A percentile compares a stretch with the other conserved stretches of the same genome.
Evolutionary conservation across 345 rosid genomes (phyloP).

Genomic region (Aurinia saxatilis): DNA sequence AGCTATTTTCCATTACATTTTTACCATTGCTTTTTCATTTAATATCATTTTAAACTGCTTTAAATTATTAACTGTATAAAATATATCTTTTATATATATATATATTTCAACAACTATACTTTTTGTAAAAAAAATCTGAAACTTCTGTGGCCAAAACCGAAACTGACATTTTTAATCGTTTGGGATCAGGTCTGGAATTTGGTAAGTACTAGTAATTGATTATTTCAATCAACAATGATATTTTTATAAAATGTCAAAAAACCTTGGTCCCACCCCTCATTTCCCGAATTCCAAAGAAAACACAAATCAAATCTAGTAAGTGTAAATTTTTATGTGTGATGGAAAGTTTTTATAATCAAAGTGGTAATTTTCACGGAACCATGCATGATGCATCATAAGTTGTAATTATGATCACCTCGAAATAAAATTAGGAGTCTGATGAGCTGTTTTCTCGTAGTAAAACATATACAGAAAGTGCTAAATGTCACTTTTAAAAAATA

Average conservation of each 20-base stretch:
- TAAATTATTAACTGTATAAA: background rate
- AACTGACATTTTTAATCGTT: background rate
- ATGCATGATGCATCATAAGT: background rate
- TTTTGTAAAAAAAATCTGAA: background rate
- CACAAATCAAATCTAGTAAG: conserved; percentile 7
- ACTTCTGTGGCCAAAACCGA: background rate
- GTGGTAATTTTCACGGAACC: background rate
- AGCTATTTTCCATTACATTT: conserved; percentile 12
- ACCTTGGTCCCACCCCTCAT: conserved; percentile 2
- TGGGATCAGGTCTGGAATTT: background rate
- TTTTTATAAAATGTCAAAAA: background rate
- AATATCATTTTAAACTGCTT: background rate
- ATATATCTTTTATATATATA: background rate
- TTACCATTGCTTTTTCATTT: background rate
- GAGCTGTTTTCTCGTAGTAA: background rate
- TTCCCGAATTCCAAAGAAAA: background rate
- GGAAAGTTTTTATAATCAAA: background rate
- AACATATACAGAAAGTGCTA: background rate
- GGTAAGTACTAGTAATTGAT: background rate
- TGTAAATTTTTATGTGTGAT: background rate
- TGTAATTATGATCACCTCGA: background rate
- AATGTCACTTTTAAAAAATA: background rate
- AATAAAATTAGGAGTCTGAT: background rate
- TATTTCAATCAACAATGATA: background rate
- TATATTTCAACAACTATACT: background rate